Percentiles rank a stretch among this genome's conserved stretches.
These are phyloP conservation scores for Colletotrichum musae DNA, from an alignment of 2,329 filamentous ascomycete genomes.

Conservation along the genomic window DNA sequence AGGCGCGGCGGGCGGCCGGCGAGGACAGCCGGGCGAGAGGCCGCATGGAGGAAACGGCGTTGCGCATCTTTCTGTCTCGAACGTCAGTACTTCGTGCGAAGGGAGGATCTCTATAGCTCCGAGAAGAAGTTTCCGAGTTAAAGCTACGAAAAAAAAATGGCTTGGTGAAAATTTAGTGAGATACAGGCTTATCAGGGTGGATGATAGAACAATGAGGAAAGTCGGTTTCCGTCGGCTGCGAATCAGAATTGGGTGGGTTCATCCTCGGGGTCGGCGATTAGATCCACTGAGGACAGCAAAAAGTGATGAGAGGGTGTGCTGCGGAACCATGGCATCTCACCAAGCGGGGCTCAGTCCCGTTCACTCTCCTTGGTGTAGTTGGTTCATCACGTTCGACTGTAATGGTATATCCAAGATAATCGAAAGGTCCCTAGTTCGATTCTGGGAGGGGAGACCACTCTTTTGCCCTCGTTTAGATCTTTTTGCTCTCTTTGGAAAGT, in stretches of 20 bases:
- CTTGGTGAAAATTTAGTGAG: slow-evolving; percentile 4
- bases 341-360: slow-evolving; percentile 26
- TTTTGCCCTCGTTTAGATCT: too few relatives aligned
- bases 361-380: slow-evolving; percentile 38
- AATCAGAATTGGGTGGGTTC: not conserved
- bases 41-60: slow-evolving; percentile 7
- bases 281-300: too few relatives aligned
- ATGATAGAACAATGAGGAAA: slow-evolving; percentile 25
- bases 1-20: slow-evolving; percentile 9
- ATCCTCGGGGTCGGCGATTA: too few relatives aligned
- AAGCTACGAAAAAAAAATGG: not conserved
- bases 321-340: slow-evolving; percentile 1
- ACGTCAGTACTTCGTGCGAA: too few relatives aligned
- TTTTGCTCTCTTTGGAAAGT: not conserved
- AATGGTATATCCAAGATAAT: slow-evolving; percentile 34
- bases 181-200: slow-evolving; percentile 3
- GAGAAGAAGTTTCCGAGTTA: not conserved
- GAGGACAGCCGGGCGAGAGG: not conserved
- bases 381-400: slow-evolving; percentile 41
- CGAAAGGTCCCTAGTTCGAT: slow-evolving; percentile 39
- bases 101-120: too few relatives aligned
- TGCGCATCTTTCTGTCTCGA: slow-evolving; percentile 10
- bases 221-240: slow-evolving; percentile 34
- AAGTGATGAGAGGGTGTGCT: too few relatives aligned
- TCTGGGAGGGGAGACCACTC: slow-evolving; percentile 24